These are phyloP conservation scores for Thraustochytrium striatum DNA, from an alignment of 352 stramenopile species.

Conservation along the genomic window DNA sequence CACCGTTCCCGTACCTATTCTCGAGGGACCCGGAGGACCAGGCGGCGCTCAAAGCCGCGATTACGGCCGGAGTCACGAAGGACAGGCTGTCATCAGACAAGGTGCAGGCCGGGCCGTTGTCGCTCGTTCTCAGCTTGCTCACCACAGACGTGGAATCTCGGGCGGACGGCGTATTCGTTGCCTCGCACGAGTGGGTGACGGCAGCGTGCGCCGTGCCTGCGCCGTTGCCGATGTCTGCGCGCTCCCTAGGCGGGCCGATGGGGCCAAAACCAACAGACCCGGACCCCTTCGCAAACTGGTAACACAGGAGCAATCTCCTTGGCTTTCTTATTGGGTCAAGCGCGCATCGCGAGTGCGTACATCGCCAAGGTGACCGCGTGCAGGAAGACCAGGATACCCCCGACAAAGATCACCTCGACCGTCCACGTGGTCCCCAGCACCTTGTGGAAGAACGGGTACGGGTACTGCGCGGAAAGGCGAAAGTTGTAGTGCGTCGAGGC, in stretches of 20 bases:
- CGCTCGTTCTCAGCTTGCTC: no score
- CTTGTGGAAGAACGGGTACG: conserved; percentile 25
- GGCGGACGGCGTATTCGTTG: no score
- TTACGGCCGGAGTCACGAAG: not conserved
- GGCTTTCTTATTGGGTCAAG: not conserved
- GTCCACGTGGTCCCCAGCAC: conserved; percentile 14
- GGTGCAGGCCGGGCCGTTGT: no score
- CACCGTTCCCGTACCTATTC: conserved; percentile 42
- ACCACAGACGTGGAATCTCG: no score
- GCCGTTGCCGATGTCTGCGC: no score
- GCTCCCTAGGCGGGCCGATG: no score
- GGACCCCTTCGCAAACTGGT: conserved; percentile 28
- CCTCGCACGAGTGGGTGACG: no score
- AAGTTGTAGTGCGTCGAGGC: conserved; percentile 21
- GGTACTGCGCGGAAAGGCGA: conserved; percentile 11
- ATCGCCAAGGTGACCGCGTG: not conserved
- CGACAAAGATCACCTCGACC: conserved; percentile 7
- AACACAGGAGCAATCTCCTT: not conserved
- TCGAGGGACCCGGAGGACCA: not conserved
- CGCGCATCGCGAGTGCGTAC: conserved; percentile 1
- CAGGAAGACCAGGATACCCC: conserved; percentile 23
- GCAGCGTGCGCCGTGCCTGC: no score
- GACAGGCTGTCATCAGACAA: not conserved
- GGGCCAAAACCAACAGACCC: not conserved
- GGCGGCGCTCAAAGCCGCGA: not conserved